These are phyloP conservation scores for Penicillium decumbens DNA, from an alignment of 2,329 filamentous ascomycete genomes.

Conservation along the genomic window DNA sequence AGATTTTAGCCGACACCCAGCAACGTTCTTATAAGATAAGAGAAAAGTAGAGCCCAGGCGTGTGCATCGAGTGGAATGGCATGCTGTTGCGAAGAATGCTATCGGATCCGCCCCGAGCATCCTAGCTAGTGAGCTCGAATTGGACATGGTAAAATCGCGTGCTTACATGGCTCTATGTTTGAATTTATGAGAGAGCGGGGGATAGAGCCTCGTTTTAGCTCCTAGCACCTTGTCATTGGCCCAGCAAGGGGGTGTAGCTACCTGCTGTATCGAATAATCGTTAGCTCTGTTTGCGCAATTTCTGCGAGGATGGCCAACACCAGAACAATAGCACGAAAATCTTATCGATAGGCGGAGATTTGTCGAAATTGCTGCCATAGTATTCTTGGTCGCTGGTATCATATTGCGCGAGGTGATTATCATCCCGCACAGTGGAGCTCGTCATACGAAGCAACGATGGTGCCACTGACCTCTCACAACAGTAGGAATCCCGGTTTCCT, in stretches of 20 bases:
- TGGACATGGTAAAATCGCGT: conserved; percentile 1
- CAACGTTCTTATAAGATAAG: not conserved
- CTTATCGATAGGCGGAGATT: not conserved
- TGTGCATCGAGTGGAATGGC: not conserved
- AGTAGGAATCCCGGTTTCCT: not conserved
- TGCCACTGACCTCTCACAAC: conserved; percentile 4
- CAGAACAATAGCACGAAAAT: not conserved
- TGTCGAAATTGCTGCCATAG: not conserved
- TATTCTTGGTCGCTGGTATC: not conserved
- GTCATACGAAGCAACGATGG: conserved; percentile 11
- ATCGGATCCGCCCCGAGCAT: not conserved
- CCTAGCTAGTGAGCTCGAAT: not conserved
- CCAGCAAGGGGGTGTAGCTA: not conserved
- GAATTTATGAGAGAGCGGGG: not conserved
- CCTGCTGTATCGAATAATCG: conserved; percentile 4
- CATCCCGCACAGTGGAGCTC: conserved; percentile 9
- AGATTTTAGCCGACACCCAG: not conserved
- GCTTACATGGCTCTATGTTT: not conserved
- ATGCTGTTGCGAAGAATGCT: not conserved
- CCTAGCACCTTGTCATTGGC: not conserved
- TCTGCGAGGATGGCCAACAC: conserved; percentile 7
- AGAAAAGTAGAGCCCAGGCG: not conserved
- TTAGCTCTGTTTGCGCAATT: conserved; percentile 12
- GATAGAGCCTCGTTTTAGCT: not conserved
- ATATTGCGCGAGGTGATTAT: conserved; percentile 4